Evolutionary conservation across 805 yeast species (phyloP).

Genomic region (Teunomyces kruisii): DNA sequence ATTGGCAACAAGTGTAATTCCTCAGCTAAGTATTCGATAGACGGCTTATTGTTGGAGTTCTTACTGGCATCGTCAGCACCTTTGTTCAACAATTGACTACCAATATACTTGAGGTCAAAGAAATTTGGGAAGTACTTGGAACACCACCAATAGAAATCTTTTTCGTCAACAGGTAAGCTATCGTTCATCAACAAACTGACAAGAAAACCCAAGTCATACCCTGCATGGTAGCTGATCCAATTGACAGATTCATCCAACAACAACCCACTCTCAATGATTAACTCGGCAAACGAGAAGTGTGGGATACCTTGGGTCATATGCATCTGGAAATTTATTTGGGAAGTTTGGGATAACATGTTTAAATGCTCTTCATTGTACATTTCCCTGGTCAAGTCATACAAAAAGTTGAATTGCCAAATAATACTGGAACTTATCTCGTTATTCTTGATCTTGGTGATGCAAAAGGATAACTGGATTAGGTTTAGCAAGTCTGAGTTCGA

Average conservation of each 20-base stretch:
- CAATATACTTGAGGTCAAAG: conserved; percentile 71
- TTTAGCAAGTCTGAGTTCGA: conserved; percentile 85
- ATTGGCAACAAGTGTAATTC: conserved; percentile 64
- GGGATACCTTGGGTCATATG: conserved; percentile 79
- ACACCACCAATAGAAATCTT: conserved; percentile 73
- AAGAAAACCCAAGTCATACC: conserved; percentile 92
- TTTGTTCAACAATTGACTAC: conserved; percentile 35
- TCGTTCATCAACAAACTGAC: conserved; percentile 73
- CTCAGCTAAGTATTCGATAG: conserved; percentile 66
- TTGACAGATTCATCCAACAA: conserved; percentile 66
- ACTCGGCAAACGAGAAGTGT: conserved; percentile 76
- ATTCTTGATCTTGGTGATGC: conserved; percentile 37
- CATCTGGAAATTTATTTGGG: conserved; percentile 71
- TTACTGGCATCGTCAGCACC: conserved; percentile 11
- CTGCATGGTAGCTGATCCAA: conserved; percentile 92
- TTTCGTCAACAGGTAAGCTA: conserved; percentile 75
- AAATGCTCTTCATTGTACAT: conserved; percentile 88
- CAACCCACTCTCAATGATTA: conserved; percentile 82
- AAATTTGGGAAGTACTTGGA: conserved; percentile 74
- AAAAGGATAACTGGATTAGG: conserved; percentile 68
- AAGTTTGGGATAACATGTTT: conserved; percentile 75
- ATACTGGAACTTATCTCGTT: conserved; percentile 55
- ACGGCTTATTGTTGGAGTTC: conserved; percentile 33
- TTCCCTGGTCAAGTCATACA: conserved; percentile 70
- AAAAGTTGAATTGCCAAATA: conserved; percentile 97